Percentiles rank a stretch among this genome's conserved stretches.
phyloP scores from a whole-genome alignment of 768 basidiomycete genomes.

The Tricholoma sp. region DNA sequence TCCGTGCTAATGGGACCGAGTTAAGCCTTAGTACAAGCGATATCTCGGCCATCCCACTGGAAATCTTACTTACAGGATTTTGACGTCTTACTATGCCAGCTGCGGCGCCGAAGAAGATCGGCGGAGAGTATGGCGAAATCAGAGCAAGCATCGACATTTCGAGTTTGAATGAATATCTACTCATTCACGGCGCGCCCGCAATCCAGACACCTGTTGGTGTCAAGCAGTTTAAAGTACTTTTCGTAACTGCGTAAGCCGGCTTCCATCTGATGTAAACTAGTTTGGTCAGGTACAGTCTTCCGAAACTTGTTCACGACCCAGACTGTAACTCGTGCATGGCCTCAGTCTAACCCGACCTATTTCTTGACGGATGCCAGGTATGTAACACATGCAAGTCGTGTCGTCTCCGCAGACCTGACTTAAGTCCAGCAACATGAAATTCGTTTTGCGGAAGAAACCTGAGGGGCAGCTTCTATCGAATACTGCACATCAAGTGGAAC shows the following conservation, averaged over 20 bases:
- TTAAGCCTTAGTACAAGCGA: no score
- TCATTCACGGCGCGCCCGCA: conserved; percentile 45
- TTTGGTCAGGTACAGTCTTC: conserved; percentile 72
- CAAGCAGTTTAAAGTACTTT: conserved; percentile 85
- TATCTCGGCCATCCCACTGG: conserved; percentile 1
- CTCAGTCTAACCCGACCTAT: conserved; percentile 93
- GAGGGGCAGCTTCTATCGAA: conserved; percentile 80
- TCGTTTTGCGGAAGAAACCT: conserved; percentile 92
- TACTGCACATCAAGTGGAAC: conserved; percentile 94
- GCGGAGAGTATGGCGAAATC: conserved; percentile 72
- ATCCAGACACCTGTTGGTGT: conserved; percentile 66
- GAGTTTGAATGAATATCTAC: conserved; percentile 64
- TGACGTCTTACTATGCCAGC: conserved; percentile 17
- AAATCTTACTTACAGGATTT: no score
- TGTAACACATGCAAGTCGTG: conserved; percentile 15
- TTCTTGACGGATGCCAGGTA: conserved; percentile 79
- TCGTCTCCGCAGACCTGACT: neutral
- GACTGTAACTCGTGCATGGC: neutral
- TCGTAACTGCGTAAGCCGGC: neutral
- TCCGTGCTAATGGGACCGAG: no score
- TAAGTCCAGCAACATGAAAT: conserved; percentile 44
- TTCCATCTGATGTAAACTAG: conserved; percentile 29
- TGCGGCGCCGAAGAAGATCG: conserved; percentile 41
- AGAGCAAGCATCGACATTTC: conserved; percentile 64
- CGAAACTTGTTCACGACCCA: neutral